Percentiles rank a stretch among this genome's conserved stretches.
Conservation (phyloP, 305 asterid genomes). For the Caryopteris hybrid region DNA sequence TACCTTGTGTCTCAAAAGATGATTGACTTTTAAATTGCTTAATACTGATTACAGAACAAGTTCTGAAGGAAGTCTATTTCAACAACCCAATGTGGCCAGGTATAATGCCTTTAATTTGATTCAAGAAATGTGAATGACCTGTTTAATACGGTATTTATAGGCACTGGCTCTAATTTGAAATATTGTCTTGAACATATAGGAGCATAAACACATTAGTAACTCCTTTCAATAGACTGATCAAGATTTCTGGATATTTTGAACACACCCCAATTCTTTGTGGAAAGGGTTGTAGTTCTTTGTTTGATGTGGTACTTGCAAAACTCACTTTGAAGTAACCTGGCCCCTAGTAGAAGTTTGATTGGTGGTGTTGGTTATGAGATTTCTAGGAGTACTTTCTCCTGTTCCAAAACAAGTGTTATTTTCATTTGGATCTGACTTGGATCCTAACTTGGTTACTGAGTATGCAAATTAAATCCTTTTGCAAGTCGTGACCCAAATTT, state of each 20-base stretch:
- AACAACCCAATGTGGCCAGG: constrained; percentile 99
- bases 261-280: neutral
- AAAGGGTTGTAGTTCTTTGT: neutral
- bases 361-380: neutral
- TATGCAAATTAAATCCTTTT: neutral
- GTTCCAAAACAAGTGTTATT: neutral
- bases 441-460: neutral
- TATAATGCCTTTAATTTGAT: constrained; percentile 20
- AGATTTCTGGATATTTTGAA: neutral
- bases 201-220: neutral
- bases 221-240: neutral
- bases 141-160: neutral
- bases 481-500: neutral
- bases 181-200: neutral
- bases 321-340: neutral
- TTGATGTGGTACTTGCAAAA: neutral
- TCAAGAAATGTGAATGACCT: neutral
- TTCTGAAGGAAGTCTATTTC: constrained; percentile 44
- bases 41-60: constrained; percentile 39
- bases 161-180: neutral
- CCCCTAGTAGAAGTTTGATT: neutral
- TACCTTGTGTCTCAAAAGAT: neutral
- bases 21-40: neutral
- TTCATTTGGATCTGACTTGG: neutral
- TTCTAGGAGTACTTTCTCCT: neutral